These are phyloP conservation scores for Setaria viridis DNA, from an alignment of 202 grass and related monocot genomes.

Conservation along the genomic window DNA sequence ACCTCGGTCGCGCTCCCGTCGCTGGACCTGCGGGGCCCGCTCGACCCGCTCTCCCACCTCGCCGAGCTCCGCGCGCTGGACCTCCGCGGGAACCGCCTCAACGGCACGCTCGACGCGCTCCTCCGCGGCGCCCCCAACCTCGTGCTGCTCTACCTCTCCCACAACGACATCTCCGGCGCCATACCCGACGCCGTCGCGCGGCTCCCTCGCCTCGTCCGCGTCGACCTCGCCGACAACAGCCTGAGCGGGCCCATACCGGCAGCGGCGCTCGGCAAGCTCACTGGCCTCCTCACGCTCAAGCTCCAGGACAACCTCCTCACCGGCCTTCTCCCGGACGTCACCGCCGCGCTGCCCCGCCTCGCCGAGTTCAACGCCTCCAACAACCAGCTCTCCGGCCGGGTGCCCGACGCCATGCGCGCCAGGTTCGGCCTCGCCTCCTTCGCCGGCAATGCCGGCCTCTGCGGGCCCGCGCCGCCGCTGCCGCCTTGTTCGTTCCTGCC, in stretches of 20 bases:
- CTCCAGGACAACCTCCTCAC: constrained; percentile 83
- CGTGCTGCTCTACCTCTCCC: constrained; percentile 76
- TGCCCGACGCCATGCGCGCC: constrained; percentile 60
- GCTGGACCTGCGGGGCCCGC: constrained; percentile 69
- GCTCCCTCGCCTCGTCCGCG: constrained; percentile 42
- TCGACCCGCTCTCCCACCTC: constrained; percentile 70
- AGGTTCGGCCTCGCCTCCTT: constrained; percentile 64
- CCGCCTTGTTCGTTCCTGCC: constrained; percentile 65
- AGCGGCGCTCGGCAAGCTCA: constrained; percentile 47
- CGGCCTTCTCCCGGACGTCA: constrained; percentile 59
- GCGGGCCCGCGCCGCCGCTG: constrained; percentile 58
- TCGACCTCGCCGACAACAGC: constrained; percentile 77
- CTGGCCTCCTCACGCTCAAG: constrained; percentile 63
- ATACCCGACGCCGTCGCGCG: constrained; percentile 49
- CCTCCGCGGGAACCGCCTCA: constrained; percentile 83
- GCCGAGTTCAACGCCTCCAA: constrained; percentile 80
- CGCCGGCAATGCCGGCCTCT: constrained; percentile 68
- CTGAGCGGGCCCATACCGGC: constrained; percentile 55
- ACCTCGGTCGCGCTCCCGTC: constrained; percentile 59
- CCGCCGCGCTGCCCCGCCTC: constrained; percentile 52
- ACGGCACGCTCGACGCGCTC: constrained; percentile 67
- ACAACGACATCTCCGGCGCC: constrained; percentile 65
- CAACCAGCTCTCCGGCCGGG: constrained; percentile 77
- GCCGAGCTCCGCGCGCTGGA: constrained; percentile 72
- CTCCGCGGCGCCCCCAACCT: constrained; percentile 65